Conservation (phyloP, 345 rosid species). For the Durio zibethinus region DNA sequence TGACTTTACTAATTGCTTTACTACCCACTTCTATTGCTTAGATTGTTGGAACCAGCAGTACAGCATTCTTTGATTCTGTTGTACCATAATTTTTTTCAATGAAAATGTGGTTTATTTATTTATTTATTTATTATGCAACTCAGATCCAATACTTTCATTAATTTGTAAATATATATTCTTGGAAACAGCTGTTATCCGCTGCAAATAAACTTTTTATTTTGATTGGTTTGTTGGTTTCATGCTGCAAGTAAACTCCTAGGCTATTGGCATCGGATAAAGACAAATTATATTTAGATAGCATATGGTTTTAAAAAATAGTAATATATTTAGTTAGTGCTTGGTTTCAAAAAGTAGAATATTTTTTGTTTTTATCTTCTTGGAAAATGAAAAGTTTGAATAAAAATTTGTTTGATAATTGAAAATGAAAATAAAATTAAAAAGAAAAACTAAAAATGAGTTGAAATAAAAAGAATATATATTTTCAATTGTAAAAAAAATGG, state of each 20-base stretch:
- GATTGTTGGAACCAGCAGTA: conserved; percentile 7
- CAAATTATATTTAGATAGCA: too few relatives aligned
- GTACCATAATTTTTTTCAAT: conserved; percentile 18
- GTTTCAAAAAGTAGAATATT: too few relatives aligned
- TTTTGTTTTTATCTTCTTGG: too few relatives aligned
- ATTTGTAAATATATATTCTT: neutral
- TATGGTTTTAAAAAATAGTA: too few relatives aligned
- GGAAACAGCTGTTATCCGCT: neutral
- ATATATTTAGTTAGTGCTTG: too few relatives aligned
- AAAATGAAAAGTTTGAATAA: too few relatives aligned
- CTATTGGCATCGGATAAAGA: too few relatives aligned
- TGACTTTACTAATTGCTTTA: conserved; percentile 31
- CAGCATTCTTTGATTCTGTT: conserved; percentile 33
- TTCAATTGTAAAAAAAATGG: too few relatives aligned
- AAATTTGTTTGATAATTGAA: too few relatives aligned
- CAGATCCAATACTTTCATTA: neutral
- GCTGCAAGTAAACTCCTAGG: neutral
- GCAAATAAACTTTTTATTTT: neutral
- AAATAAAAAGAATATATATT: too few relatives aligned
- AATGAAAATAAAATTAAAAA: too few relatives aligned
- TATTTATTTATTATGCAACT: conserved; percentile 13
- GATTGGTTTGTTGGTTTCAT: neutral
- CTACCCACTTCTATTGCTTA: conserved; percentile 34
- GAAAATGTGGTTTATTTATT: neutral
- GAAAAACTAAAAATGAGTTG: too few relatives aligned